Conservation (phyloP, 202 grass and related monocot species). For the Panicum hallii region DNA sequence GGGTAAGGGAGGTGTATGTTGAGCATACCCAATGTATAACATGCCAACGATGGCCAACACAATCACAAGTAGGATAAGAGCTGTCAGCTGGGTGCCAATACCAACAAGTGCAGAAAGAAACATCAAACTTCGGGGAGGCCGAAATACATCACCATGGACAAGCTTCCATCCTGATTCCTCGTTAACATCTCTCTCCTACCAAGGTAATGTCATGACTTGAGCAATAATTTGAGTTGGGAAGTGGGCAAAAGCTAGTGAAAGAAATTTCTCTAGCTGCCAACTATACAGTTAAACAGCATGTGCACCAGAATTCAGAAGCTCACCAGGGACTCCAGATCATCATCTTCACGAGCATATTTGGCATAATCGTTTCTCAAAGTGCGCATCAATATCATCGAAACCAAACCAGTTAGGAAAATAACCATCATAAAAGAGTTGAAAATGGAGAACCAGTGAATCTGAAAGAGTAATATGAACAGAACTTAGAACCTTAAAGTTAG, state of each 20-base stretch:
- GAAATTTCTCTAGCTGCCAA: slow-evolving; percentile 35
- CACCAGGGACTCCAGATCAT: slow-evolving; percentile 96
- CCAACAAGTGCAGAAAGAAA: slow-evolving; percentile 97
- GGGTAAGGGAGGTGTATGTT: not conserved
- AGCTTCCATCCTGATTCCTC: slow-evolving; percentile 99
- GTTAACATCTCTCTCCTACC: slow-evolving; percentile 95
- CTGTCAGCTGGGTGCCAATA: slow-evolving; percentile 81
- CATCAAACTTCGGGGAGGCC: slow-evolving; percentile 73
- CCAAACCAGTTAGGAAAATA: slow-evolving; percentile 97
- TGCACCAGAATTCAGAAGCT: slow-evolving; percentile 38
- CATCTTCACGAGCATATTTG: slow-evolving; percentile 98
- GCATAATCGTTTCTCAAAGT: slow-evolving; percentile 98
- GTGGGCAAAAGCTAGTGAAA: not conserved
- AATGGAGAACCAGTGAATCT: slow-evolving; percentile 99
- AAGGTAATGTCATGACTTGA: slow-evolving; percentile 38
- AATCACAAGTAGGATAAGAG: slow-evolving; percentile 94
- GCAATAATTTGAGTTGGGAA: slow-evolving; percentile 26
- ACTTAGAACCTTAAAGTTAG: slow-evolving; percentile 31
- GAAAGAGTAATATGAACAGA: slow-evolving; percentile 41
- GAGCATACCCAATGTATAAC: slow-evolving; percentile 85
- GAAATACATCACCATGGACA: slow-evolving; percentile 98
- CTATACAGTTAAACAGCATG: slow-evolving; percentile 23
- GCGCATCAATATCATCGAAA: slow-evolving; percentile 99
- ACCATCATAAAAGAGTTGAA: slow-evolving; percentile 99
- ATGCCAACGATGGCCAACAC: slow-evolving; percentile 95